Conservation (phyloP, 73 alveolate species). For the Breviolum minutum region DNA sequence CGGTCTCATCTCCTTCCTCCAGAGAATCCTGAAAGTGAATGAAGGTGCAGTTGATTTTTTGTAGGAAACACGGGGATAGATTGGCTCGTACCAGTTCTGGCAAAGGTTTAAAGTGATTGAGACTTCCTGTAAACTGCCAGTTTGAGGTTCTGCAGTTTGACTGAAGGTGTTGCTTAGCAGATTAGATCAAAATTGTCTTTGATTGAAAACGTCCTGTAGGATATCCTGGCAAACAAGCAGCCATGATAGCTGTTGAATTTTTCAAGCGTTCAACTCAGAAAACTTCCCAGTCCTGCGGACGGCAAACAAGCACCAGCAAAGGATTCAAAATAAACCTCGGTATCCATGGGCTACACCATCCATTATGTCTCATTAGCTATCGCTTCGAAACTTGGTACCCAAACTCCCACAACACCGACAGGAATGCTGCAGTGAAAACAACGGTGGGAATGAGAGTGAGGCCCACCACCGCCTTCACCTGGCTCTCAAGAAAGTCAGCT, state of each 20-base stretch:
- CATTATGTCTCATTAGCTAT: not conserved
- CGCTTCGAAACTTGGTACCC: not conserved
- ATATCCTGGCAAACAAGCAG: not conserved
- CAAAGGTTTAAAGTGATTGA: no score
- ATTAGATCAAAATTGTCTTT: not conserved
- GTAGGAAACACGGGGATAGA: no score
- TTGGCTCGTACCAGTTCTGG: no score
- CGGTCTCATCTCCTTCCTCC: not conserved
- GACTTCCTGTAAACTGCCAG: no score
- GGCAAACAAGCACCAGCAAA: not conserved
- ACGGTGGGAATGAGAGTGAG: conserved; percentile 30
- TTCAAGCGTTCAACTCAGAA: no score
- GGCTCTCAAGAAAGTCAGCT: not conserved
- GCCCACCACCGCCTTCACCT: conserved; percentile 49
- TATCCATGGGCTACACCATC: not conserved
- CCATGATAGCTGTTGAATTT: not conserved
- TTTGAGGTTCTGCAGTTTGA: no score
- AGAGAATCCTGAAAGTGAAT: not conserved
- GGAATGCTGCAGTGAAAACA: not conserved
- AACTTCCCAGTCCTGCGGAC: not conserved
- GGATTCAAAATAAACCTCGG: conserved; percentile 48
- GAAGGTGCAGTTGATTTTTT: not conserved
- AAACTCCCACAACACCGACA: conserved; percentile 15
- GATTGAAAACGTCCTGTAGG: not conserved
- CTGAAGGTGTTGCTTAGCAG: no score